Evolutionary conservation across 768 basidiomycete genomes (phyloP).

Genomic region (Naganishia vaughanmartiniae): DNA sequence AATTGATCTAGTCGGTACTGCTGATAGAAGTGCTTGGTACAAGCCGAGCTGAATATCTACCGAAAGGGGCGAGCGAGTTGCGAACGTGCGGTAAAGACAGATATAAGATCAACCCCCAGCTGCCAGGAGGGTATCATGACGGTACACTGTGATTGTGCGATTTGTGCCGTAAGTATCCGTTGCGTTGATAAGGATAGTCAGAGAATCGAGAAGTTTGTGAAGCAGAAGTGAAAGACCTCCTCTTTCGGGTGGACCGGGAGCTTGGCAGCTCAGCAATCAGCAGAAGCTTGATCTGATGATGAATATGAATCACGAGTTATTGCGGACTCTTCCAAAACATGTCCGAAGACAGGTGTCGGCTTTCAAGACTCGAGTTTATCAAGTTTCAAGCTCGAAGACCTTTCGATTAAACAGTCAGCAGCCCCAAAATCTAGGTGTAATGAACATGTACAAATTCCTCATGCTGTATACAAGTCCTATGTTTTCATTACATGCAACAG

Average conservation of each 20-base stretch:
- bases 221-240: neutral
- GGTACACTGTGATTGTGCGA: neutral
- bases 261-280: neutral
- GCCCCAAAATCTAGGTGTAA: no score
- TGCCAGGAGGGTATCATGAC: neutral
- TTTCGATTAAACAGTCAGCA: no score
- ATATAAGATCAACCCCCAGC: neutral
- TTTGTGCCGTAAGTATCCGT: neutral
- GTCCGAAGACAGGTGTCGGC: no score
- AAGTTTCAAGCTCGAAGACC: no score
- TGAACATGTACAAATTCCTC: neutral
- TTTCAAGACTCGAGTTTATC: no score
- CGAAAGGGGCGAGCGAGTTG: neutral
- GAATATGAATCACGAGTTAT: neutral
- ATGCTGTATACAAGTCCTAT: neutral
- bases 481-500: conserved; percentile 2
- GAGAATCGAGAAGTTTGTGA: neutral
- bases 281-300: neutral
- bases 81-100: conserved; percentile 3
- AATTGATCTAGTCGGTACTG: neutral
- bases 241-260: neutral
- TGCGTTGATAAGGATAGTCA: neutral
- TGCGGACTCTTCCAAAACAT: no score
- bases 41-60: neutral
- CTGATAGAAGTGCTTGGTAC: neutral